Evolutionary conservation across 2,329 filamentous ascomycete species (phyloP).

Genomic region (Kalmusia sp.): DNA sequence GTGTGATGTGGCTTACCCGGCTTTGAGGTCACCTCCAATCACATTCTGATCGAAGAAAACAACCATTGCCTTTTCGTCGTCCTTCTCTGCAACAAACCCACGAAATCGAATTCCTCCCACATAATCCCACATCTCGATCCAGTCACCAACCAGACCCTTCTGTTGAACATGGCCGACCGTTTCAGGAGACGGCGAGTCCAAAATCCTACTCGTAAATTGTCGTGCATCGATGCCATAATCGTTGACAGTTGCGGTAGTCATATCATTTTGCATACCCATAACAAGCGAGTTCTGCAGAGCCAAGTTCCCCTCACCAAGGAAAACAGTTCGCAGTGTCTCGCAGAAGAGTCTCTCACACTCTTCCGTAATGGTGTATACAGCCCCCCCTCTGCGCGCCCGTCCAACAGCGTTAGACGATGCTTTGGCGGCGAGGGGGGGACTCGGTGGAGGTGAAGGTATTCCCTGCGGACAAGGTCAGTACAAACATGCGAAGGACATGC

Average conservation of each 20-base stretch:
- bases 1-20: conserved; percentile 69
- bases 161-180: conserved; percentile 32
- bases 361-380: conserved; percentile 95
- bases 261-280: conserved; percentile 70
- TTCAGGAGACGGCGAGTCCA: conserved; percentile 46
- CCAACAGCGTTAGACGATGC: conserved; percentile 63
- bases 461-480: conserved; percentile 60
- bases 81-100: conserved; percentile 78
- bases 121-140: conserved; percentile 87
- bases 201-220: conserved; percentile 26
- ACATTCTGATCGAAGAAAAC: conserved; percentile 83
- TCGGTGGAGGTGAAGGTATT: conserved; percentile 83
- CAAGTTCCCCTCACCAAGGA: conserved; percentile 92
- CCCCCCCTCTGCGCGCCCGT: conserved; percentile 74
- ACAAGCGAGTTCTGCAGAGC: conserved; percentile 81
- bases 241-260: conserved; percentile 34
- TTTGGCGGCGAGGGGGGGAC: conserved; percentile 84
- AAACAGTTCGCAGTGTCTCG: conserved; percentile 90
- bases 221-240: conserved; percentile 37
- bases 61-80: conserved; percentile 77
- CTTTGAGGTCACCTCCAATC: conserved; percentile 80
- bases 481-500: not conserved
- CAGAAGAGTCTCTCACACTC: conserved; percentile 99
- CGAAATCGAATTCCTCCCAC: conserved; percentile 82
- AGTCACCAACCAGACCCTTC: conserved; percentile 60